Evolutionary conservation across 495 filamentous ascomycete genomes (phyloP).

Genomic region (Immersiella caudata): DNA sequence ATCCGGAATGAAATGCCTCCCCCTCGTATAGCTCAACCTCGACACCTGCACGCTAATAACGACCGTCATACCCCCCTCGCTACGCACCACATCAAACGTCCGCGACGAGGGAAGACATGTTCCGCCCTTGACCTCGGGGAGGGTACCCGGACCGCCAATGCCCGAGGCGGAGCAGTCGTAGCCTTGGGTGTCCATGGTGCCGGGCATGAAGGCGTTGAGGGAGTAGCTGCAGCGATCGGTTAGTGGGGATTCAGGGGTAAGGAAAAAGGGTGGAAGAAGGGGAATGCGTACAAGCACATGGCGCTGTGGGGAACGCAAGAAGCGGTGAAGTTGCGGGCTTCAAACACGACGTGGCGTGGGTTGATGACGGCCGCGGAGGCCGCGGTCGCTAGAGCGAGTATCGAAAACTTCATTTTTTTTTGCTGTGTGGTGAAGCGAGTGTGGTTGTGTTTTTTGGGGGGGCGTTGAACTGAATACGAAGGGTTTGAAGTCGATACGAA

Average conservation of each 20-base stretch:
- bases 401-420: conserved; percentile 5
- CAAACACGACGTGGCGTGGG: conserved; percentile 23
- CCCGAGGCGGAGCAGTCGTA: conserved; percentile 29
- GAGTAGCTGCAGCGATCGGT: conserved; percentile 27
- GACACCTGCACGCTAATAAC: conserved; percentile 32
- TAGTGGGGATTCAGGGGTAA: not conserved
- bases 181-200: conserved; percentile 34
- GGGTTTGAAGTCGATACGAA: too few species aligned
- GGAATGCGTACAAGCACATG: conserved; percentile 29
- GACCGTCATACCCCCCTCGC: conserved; percentile 25
- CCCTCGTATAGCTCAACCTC: conserved; percentile 32
- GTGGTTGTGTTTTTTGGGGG: not conserved
- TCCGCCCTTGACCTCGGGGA: conserved; percentile 33
- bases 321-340: conserved; percentile 31
- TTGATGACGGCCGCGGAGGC: conserved; percentile 19
- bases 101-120: conserved; percentile 31
- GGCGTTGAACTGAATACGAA: too few species aligned
- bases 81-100: conserved; percentile 28
- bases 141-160: conserved; percentile 21
- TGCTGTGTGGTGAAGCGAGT: not conserved
- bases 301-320: conserved; percentile 32
- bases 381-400: conserved; percentile 7
- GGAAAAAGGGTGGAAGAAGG: not conserved
- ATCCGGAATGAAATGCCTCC: conserved; percentile 26
- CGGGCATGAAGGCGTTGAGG: conserved; percentile 31